Evolutionary conservation across 2,329 filamentous ascomycete genomes (phyloP).

Genomic region (Phaeosphaeriaceae sp.): DNA sequence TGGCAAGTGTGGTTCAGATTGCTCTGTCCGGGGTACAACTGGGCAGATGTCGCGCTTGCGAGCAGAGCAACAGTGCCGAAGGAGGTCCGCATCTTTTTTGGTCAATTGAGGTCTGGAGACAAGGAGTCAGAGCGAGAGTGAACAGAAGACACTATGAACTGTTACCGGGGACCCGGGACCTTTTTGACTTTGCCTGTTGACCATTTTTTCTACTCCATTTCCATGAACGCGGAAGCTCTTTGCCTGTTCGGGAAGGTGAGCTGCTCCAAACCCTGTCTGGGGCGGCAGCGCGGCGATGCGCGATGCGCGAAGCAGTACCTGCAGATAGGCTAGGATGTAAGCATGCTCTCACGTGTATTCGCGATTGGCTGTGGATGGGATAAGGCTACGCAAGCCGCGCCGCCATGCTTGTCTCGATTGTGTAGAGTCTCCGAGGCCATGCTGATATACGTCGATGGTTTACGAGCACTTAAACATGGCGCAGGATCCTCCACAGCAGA

Average conservation of each 20-base stretch:
- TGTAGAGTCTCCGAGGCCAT: slow-evolving; percentile 19
- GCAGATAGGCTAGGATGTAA: slow-evolving; percentile 29
- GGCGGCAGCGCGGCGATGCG: slow-evolving; percentile 14
- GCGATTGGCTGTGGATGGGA: slow-evolving; percentile 38
- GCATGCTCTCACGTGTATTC: slow-evolving; percentile 34
- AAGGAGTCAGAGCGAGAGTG: background rate
- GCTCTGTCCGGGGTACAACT: slow-evolving; percentile 56
- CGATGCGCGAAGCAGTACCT: slow-evolving; percentile 38
- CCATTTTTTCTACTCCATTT: slow-evolving; percentile 20
- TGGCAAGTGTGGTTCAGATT: slow-evolving; percentile 65
- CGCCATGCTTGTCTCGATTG: slow-evolving; percentile 20
- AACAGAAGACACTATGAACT: slow-evolving; percentile 6
- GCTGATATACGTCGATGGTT: background rate
- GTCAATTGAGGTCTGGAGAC: slow-evolving; percentile 5
- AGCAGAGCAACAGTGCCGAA: slow-evolving; percentile 27
- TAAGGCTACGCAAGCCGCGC: slow-evolving; percentile 28
- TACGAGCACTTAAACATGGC: background rate
- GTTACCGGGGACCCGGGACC: slow-evolving; percentile 3
- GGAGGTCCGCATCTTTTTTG: slow-evolving; percentile 28
- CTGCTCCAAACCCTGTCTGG: slow-evolving; percentile 9
- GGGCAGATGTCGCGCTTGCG: slow-evolving; percentile 36
- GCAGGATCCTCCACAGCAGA: background rate
- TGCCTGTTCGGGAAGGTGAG: slow-evolving; percentile 43
- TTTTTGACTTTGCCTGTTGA: background rate
- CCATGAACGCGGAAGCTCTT: slow-evolving; percentile 28